Conservation (phyloP, 257 asterid species). For the Capsicum baccatum region DNA sequence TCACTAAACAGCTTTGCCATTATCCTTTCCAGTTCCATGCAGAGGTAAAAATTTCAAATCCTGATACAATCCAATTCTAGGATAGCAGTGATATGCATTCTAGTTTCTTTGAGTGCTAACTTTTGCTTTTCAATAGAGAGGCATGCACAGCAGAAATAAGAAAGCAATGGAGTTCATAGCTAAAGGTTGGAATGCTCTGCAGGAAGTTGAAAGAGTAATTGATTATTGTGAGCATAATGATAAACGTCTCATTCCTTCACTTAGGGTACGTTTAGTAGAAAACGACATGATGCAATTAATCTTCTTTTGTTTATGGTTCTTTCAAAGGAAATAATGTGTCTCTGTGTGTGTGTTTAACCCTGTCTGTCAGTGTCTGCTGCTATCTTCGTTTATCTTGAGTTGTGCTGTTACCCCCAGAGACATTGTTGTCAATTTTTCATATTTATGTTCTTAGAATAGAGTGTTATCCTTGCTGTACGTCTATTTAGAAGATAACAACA, state of each 20-base stretch:
- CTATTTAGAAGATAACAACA: not conserved
- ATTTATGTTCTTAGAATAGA: not conserved
- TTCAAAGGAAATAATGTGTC: not conserved
- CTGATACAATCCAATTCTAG: not conserved
- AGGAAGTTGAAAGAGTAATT: constrained; percentile 93
- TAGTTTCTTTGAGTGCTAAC: constrained; percentile 12
- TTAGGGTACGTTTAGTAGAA: constrained; percentile 54
- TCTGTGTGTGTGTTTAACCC: not conserved
- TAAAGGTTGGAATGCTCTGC: constrained; percentile 82
- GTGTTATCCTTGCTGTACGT: not conserved
- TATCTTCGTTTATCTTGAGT: not conserved
- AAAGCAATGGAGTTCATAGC: constrained; percentile 87
- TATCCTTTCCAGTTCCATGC: constrained; percentile 45
- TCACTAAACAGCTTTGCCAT: constrained; percentile 18
- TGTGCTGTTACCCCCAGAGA: not conserved
- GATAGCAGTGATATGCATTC: not conserved
- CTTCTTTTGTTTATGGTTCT: not conserved
- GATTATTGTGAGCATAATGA: constrained; percentile 83
- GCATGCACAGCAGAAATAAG: constrained; percentile 86
- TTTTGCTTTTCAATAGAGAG: constrained; percentile 50
- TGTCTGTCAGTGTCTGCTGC: not conserved
- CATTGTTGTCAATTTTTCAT: not conserved
- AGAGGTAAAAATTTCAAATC: constrained; percentile 43
- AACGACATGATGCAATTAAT: constrained; percentile 5
- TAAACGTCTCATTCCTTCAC: constrained; percentile 79